Conservation (phyloP, 306 rosid species). For the Vicia faba region DNA sequence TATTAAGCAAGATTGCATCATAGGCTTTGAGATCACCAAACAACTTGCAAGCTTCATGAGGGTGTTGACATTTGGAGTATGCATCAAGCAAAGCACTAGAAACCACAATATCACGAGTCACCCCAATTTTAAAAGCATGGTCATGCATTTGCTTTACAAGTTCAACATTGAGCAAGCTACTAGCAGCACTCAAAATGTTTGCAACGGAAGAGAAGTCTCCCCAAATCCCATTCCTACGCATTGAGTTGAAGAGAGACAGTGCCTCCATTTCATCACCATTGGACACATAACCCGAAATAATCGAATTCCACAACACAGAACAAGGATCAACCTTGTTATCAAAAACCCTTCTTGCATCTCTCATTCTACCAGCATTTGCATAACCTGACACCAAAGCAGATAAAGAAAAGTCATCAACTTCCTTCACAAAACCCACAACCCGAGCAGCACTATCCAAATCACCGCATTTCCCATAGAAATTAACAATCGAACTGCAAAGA, state of each 20-base stretch:
- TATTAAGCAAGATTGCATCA: constrained; percentile 69
- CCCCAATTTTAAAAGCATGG: constrained; percentile 60
- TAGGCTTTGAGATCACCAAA: constrained; percentile 61
- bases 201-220: constrained; percentile 60
- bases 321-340: constrained; percentile 47
- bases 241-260: constrained; percentile 51
- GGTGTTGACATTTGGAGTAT: constrained; percentile 66
- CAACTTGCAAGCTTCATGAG: constrained; percentile 66
- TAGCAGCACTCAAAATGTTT: constrained; percentile 59
- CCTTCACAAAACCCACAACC: constrained; percentile 49
- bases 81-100: constrained; percentile 76
- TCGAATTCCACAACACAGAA: constrained; percentile 66
- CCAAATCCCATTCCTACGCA: constrained; percentile 57
- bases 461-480: constrained; percentile 73
- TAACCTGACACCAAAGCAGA: constrained; percentile 73
- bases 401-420: constrained; percentile 73
- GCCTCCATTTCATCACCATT: constrained; percentile 63
- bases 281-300: constrained; percentile 68
- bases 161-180: constrained; percentile 47
- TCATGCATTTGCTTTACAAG: constrained; percentile 63
- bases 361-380: constrained; percentile 65
- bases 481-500: constrained; percentile 61
- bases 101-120: constrained; percentile 51
- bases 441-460: constrained; percentile 65
- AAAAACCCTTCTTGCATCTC: constrained; percentile 70